Percentiles rank a stretch among this genome's conserved stretches.
Conservation (phyloP, 208 protist genomes). For the Wallacemonas collosoma region DNA sequence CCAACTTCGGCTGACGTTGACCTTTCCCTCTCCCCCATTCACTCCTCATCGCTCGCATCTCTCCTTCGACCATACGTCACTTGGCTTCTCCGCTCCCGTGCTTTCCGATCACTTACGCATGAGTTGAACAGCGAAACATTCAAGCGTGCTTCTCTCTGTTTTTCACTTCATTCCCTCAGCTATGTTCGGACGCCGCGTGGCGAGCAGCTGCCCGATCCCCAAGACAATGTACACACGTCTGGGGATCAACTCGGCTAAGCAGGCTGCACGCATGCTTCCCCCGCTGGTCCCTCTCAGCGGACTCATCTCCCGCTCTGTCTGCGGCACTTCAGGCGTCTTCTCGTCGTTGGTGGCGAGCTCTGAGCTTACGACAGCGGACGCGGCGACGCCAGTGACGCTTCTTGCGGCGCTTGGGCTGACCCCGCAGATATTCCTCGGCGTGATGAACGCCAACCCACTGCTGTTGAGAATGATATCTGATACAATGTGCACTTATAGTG, state of each 20-base stretch:
- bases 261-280: conserved; percentile 80
- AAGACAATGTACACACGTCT: conserved; percentile 72
- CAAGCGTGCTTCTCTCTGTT: conserved; percentile 1
- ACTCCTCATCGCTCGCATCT: neutral
- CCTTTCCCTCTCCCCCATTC: neutral
- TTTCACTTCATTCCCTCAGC: neutral
- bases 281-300: conserved; percentile 58
- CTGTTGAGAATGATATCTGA: conserved; percentile 83
- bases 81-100: neutral
- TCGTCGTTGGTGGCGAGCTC: conserved; percentile 23
- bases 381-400: conserved; percentile 40
- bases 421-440: conserved; percentile 49
- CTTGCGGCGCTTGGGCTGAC: conserved; percentile 57
- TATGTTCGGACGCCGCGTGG: conserved; percentile 88
- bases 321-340: conserved; percentile 30
- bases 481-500: conserved; percentile 93
- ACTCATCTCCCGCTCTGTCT: conserved; percentile 39
- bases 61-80: neutral
- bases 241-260: conserved; percentile 69
- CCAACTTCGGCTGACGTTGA: neutral
- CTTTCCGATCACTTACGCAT: neutral
- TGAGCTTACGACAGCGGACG: conserved; percentile 39
- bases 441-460: conserved; percentile 59
- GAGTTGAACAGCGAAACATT: conserved; percentile 8
- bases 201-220: conserved; percentile 77